Conservation (phyloP, 2,329 filamentous ascomycete genomes). For the Ophiobolus disseminans region DNA sequence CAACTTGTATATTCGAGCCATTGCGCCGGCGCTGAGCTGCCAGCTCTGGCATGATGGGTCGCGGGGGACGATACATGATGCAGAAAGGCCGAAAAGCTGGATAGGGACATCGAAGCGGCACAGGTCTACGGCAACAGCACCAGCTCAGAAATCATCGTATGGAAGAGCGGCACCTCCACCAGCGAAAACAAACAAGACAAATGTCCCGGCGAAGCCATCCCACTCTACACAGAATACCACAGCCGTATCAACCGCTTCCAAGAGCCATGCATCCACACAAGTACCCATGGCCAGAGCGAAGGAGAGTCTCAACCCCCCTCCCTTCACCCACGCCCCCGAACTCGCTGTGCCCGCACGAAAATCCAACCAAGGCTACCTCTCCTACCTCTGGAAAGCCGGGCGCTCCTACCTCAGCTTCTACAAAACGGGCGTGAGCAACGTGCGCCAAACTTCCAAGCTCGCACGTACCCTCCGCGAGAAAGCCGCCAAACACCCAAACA, state of each 20-base stretch:
- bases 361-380: constrained; percentile 54
- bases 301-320: constrained; percentile 70
- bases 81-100: neutral
- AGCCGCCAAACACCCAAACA: constrained; percentile 8
- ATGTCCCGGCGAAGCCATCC: constrained; percentile 6
- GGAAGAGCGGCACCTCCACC: constrained; percentile 9
- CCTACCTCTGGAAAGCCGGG: constrained; percentile 68
- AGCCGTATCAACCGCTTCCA: neutral
- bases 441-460: constrained; percentile 69
- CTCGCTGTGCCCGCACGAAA: constrained; percentile 68
- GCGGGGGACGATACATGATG: constrained; percentile 1
- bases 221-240: neutral
- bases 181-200: constrained; percentile 12
- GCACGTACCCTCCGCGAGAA: constrained; percentile 55
- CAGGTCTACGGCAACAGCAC: constrained; percentile 13
- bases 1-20: constrained; percentile 7
- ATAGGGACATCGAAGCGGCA: constrained; percentile 1
- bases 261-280: constrained; percentile 5
- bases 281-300: constrained; percentile 15
- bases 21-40: constrained; percentile 13
- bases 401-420: constrained; percentile 85
- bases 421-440: constrained; percentile 79
- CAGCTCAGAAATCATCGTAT: constrained; percentile 11
- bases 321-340: constrained; percentile 73
- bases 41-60: constrained; percentile 12